Conservation (phyloP, 2,329 filamentous ascomycete genomes). For the Alternaria hordeiaustralica region DNA sequence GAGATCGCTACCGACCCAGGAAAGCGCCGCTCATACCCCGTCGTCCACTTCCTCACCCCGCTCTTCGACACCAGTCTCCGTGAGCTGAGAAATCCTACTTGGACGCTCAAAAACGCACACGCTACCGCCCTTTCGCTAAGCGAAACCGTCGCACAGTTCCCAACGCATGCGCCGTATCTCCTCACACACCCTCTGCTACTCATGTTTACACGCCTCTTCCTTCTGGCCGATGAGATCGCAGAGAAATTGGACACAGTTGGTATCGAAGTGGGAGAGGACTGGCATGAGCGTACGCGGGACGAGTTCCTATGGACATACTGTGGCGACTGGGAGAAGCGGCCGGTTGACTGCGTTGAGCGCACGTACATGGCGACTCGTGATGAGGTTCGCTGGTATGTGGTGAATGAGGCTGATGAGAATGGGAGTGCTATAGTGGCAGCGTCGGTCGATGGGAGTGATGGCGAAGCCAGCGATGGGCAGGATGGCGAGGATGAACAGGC, state of each 20-base stretch:
- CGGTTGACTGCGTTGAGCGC: background rate
- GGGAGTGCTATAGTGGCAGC: background rate
- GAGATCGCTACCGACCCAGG: too few species aligned
- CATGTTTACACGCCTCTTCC: background rate
- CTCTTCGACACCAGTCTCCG: background rate
- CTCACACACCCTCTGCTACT: background rate
- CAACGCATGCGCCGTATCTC: background rate
- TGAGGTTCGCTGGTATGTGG: background rate
- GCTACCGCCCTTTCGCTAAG: background rate
- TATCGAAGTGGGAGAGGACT: background rate
- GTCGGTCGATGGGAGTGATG: background rate
- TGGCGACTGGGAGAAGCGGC: background rate
- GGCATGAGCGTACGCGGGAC: background rate
- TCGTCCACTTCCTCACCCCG: background rate
- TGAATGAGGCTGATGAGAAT: background rate
- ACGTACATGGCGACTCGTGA: background rate
- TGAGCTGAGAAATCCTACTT: background rate
- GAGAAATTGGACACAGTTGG: background rate
- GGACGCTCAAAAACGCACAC: background rate
- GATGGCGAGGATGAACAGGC: background rate
- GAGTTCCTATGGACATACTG: background rate
- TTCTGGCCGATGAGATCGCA: background rate
- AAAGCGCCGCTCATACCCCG: background rate
- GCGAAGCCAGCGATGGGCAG: background rate
- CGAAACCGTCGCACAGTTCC: background rate